Conservation (phyloP, 1,139 yeast genomes). For the Ashbya aceris region DNA sequence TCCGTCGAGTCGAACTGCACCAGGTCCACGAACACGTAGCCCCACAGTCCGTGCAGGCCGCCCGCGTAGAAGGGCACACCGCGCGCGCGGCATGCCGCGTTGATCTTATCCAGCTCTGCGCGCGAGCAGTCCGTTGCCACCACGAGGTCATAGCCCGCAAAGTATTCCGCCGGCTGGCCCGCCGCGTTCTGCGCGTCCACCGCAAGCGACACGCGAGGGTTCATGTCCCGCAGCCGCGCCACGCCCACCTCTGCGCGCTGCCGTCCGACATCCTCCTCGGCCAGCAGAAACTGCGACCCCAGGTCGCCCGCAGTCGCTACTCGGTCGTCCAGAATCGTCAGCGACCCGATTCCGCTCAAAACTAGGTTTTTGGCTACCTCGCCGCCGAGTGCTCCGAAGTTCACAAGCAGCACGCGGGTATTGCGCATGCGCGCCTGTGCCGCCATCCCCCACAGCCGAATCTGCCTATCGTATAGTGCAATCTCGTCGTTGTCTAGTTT, state of each 20-base stretch:
- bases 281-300: slow-evolving; percentile 72
- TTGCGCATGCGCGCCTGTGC: slow-evolving; percentile 78
- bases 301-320: slow-evolving; percentile 53
- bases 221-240: slow-evolving; percentile 55
- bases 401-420: slow-evolving; percentile 59
- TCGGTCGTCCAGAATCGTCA: slow-evolving; percentile 59
- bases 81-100: slow-evolving; percentile 44
- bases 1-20: slow-evolving; percentile 45
- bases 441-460: slow-evolving; percentile 91
- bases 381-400: slow-evolving; percentile 63
- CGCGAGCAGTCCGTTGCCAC: slow-evolving; percentile 58
- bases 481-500: slow-evolving; percentile 50
- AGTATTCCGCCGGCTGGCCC: slow-evolving; percentile 34
- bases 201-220: slow-evolving; percentile 57
- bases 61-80: slow-evolving; percentile 60
- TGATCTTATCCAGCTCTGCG: slow-evolving; percentile 37
- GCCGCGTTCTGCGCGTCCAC: slow-evolving; percentile 33
- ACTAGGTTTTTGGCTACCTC: slow-evolving; percentile 80
- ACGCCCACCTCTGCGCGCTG: slow-evolving; percentile 47
- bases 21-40: slow-evolving; percentile 73
- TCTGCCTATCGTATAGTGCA: slow-evolving; percentile 90
- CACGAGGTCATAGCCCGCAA: slow-evolving; percentile 56
- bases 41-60: slow-evolving; percentile 72
- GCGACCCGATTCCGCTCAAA: slow-evolving; percentile 76
- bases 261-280: slow-evolving; percentile 45